These are phyloP conservation scores for Paramecium biaurelia DNA, from an alignment of 73 alveolate genomes.

Conservation along the genomic window DNA sequence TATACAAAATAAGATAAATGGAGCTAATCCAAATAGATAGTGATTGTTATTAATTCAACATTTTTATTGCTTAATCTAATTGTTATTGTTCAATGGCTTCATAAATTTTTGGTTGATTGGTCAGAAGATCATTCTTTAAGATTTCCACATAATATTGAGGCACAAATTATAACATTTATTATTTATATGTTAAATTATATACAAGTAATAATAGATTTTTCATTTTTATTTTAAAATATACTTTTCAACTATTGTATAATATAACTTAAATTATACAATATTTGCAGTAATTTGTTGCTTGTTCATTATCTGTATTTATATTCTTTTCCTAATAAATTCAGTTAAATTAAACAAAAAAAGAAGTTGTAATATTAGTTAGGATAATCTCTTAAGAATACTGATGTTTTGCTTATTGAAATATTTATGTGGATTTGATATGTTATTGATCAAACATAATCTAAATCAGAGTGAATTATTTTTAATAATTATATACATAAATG, in stretches of 20 bases:
- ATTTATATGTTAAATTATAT: not conserved
- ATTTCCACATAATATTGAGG: constrained; percentile 1
- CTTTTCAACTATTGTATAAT: not conserved
- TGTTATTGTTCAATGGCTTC: not conserved
- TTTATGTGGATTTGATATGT: not conserved
- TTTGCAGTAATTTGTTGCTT: too few species aligned
- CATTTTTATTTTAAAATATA: not conserved
- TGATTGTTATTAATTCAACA: not conserved
- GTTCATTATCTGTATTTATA: too few species aligned
- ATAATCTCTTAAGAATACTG: too few species aligned
- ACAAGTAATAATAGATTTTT: not conserved
- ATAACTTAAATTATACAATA: too few species aligned
- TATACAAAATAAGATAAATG: not conserved
- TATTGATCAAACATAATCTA: not conserved
- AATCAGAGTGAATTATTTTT: not conserved
- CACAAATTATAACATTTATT: not conserved
- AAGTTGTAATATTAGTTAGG: too few species aligned
- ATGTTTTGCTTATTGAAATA: too few species aligned
- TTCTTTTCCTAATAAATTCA: too few species aligned
- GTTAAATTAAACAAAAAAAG: too few species aligned
- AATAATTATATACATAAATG: not conserved
- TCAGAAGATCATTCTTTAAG: not conserved
- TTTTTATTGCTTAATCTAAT: not conserved
- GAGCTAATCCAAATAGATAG: not conserved
- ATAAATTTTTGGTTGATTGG: not conserved